These are phyloP conservation scores for Botrytis porri DNA, from an alignment of 2,329 filamentous ascomycete genomes.

Conservation along the genomic window DNA sequence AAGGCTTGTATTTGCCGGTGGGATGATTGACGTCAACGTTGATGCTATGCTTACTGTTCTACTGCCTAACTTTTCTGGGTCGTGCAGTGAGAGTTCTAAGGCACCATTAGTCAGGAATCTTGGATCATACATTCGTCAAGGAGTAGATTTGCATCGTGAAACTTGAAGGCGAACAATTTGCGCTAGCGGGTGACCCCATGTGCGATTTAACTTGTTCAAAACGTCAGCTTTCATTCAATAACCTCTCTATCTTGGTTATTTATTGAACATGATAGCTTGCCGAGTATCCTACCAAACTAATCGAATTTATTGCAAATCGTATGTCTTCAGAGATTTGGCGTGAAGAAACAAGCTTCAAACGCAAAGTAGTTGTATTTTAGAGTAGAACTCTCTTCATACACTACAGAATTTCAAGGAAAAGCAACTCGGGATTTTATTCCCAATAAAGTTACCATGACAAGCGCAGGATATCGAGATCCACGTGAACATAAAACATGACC, in stretches of 20 bases:
- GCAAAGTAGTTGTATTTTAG: neutral
- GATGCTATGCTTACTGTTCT: neutral
- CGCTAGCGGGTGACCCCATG: neutral
- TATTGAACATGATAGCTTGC: neutral
- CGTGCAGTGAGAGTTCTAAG: neutral
- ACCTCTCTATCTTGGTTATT: too few relatives aligned
- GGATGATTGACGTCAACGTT: neutral
- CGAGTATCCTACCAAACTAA: neutral
- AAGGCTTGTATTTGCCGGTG: neutral
- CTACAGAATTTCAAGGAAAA: neutral
- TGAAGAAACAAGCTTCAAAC: neutral
- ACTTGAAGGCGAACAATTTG: neutral
- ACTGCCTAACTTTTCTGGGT: neutral
- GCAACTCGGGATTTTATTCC: neutral
- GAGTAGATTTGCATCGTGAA: neutral
- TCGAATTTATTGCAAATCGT: neutral
- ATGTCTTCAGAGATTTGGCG: neutral
- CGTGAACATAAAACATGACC: neutral
- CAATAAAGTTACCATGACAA: neutral
- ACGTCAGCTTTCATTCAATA: neutral
- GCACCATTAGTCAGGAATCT: neutral
- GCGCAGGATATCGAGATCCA: neutral
- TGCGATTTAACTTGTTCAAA: neutral
- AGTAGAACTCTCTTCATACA: neutral
- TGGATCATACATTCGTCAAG: neutral